Percentiles rank a stretch among this genome's conserved stretches.
Evolutionary conservation across 2,329 filamentous ascomycete genomes (phyloP).

Genomic region (Fusarium sp.): DNA sequence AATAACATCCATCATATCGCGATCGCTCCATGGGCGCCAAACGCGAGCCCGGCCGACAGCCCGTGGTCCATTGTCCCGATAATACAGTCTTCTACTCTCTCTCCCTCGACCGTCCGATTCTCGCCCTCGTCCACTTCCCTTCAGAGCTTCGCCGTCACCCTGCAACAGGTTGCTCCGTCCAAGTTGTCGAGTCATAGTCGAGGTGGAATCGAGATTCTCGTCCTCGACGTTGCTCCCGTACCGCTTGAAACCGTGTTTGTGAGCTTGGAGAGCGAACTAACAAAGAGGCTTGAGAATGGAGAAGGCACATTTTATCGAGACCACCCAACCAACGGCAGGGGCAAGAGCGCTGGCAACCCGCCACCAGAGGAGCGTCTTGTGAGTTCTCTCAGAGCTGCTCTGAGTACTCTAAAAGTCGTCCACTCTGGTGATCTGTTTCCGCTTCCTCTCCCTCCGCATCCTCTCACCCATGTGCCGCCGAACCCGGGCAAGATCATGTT

Average conservation of each 20-base stretch:
- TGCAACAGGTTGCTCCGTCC: constrained; percentile 80
- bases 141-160: constrained; percentile 80
- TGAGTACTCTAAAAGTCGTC: constrained; percentile 79
- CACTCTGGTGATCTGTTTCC: constrained; percentile 85
- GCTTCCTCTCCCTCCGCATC: constrained; percentile 84
- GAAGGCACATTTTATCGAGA: constrained; percentile 84
- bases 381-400: constrained; percentile 77
- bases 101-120: constrained; percentile 83
- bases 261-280: constrained; percentile 82
- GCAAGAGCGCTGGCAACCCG: constrained; percentile 50
- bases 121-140: constrained; percentile 78
- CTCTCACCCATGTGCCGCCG: constrained; percentile 85
- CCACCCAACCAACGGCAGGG: constrained; percentile 59
- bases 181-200: constrained; percentile 79
- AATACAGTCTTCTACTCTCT: constrained; percentile 70
- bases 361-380: constrained; percentile 69
- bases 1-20: constrained; percentile 71
- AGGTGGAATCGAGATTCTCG: constrained; percentile 83
- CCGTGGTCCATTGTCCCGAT: constrained; percentile 90
- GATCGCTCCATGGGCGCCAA: constrained; percentile 79
- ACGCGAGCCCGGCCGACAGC: constrained; percentile 67
- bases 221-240: constrained; percentile 84
- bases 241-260: constrained; percentile 89
- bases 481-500: constrained; percentile 89
- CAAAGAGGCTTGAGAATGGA: constrained; percentile 83